A percentile compares a stretch with the other conserved stretches of the same genome.
Conservation (phyloP, 1,139 yeast species). For the Tardiomyces blankii region DNA sequence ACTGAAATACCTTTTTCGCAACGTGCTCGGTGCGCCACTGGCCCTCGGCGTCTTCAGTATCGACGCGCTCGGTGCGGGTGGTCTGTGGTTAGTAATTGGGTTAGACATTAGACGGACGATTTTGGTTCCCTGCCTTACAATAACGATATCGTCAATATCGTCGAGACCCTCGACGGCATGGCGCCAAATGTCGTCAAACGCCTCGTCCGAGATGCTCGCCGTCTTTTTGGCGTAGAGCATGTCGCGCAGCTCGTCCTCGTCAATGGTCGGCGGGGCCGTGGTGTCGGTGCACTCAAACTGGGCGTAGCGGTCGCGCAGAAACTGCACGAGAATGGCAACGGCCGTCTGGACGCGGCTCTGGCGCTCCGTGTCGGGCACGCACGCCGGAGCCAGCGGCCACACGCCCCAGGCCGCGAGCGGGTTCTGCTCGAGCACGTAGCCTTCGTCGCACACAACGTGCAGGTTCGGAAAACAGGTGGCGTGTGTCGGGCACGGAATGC, state of each 20-base stretch:
- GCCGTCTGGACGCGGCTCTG: constrained; percentile 59
- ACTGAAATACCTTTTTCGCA: constrained; percentile 20
- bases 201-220: constrained; percentile 46
- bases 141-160: constrained; percentile 75
- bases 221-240: constrained; percentile 19
- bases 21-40: constrained; percentile 21
- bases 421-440: constrained; percentile 45
- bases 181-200: constrained; percentile 74
- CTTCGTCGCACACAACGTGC: constrained; percentile 57
- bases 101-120: background rate
- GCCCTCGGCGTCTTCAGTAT: constrained; percentile 15
- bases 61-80: constrained; percentile 3
- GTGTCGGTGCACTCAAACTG: constrained; percentile 50
- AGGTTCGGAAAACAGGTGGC: constrained; percentile 60
- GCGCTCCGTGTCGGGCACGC: constrained; percentile 70
- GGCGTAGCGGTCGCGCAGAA: constrained; percentile 63
- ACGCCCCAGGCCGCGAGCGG: constrained; percentile 45
- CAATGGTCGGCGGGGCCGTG: constrained; percentile 26
- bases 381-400: constrained; percentile 49
- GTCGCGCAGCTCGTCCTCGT: constrained; percentile 19
- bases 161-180: constrained; percentile 52
- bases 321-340: constrained; percentile 54
- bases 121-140: constrained; percentile 63
- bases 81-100: background rate
- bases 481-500: constrained; percentile 72